Evolutionary conservation across 345 rosid species (phyloP).

Genomic region (Leavenworthia alabamica): DNA sequence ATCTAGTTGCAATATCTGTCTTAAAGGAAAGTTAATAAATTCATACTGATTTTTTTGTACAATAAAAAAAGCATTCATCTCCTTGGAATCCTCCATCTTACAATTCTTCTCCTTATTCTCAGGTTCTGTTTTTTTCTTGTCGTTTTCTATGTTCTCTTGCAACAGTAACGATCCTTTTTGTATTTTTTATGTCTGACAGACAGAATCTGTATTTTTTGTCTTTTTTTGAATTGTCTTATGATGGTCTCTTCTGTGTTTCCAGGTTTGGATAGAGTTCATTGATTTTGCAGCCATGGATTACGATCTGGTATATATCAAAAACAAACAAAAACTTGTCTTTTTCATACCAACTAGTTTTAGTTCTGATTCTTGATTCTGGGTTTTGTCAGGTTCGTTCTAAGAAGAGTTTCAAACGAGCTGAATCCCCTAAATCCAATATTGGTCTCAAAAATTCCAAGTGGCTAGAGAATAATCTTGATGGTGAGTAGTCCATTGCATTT

Average conservation of each 20-base stretch:
- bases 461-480: conserved; percentile 47
- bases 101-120: conserved; percentile 5
- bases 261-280: conserved; percentile 23
- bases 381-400: conserved; percentile 32
- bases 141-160: background rate
- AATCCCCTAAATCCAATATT: conserved; percentile 46
- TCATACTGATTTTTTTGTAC: no score
- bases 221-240: conserved; percentile 19
- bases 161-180: background rate
- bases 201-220: conserved; percentile 28
- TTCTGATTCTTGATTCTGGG: conserved; percentile 26
- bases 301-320: conserved; percentile 28
- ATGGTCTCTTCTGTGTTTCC: conserved; percentile 32
- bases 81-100: conserved; percentile 1
- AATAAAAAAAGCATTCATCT: no score
- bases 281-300: conserved; percentile 25
- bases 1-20: no score
- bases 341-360: background rate
- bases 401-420: conserved; percentile 42
- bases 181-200: conserved; percentile 16
- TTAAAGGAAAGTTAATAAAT: no score
- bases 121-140: conserved; percentile 24
- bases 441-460: conserved; percentile 37
- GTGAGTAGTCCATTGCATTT: conserved; percentile 26
- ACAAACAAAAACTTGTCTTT: background rate